Conservation (phyloP, 1,284 basidiomycete genomes). For the Boletus semigastroideus region DNA sequence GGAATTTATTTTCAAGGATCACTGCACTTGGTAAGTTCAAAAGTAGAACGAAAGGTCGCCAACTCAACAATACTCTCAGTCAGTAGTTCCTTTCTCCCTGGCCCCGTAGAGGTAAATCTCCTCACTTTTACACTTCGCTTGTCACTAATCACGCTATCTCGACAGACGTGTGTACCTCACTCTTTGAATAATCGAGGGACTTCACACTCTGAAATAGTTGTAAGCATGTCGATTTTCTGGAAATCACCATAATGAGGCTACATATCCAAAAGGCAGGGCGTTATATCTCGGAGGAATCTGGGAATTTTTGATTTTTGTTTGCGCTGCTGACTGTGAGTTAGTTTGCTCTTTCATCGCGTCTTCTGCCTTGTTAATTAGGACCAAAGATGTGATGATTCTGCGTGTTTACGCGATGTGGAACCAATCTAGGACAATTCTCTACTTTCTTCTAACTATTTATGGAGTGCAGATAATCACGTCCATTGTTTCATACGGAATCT, state of each 20-base stretch:
- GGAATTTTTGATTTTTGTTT: not conserved
- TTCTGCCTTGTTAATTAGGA: not conserved
- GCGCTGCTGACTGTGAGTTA: not conserved
- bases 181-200: too few relatives aligned
- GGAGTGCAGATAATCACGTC: not conserved
- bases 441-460: not conserved
- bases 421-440: not conserved
- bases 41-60: fast-evolving
- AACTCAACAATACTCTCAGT: not conserved
- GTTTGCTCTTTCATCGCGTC: too few relatives aligned
- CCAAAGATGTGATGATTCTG: not conserved
- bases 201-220: not conserved
- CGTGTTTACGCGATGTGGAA: not conserved
- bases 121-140: not conserved
- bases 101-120: not conserved
- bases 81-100: not conserved
- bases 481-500: not conserved
- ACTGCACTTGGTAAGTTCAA: constrained; percentile 1
- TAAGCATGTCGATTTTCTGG: not conserved
- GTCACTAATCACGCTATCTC: not conserved
- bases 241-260: too few relatives aligned
- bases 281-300: not conserved
- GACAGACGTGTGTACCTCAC: not conserved
- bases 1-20: not conserved
- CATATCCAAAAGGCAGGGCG: not conserved